Percentiles rank a stretch among this genome's conserved stretches.
phyloP scores from a whole-genome alignment of 805 yeast genomes.

The Hanseniaspora guilliermondii region DNA sequence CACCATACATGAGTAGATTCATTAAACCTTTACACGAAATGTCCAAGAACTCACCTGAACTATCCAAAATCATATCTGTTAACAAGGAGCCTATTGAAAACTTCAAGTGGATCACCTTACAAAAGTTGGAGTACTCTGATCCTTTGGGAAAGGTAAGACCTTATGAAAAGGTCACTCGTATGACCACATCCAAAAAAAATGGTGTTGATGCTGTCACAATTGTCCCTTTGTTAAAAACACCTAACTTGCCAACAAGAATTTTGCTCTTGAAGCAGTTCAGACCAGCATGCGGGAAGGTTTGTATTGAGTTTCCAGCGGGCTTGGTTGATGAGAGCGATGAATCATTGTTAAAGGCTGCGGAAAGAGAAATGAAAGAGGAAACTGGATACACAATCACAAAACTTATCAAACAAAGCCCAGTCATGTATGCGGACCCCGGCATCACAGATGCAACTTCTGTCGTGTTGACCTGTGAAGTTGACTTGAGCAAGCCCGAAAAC shows the following conservation, averaged over 20 bases:
- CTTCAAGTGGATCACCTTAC: constrained; percentile 57
- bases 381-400: constrained; percentile 73
- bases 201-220: constrained; percentile 82
- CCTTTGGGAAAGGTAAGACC: constrained; percentile 58
- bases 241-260: constrained; percentile 38
- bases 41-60: constrained; percentile 28
- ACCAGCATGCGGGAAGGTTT: constrained; percentile 80
- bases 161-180: constrained; percentile 86
- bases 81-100: constrained; percentile 28
- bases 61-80: constrained; percentile 25
- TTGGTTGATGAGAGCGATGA: constrained; percentile 74
- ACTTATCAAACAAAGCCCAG: constrained; percentile 35
- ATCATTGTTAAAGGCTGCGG: constrained; percentile 58
- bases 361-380: constrained; percentile 80
- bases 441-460: constrained; percentile 80
- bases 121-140: constrained; percentile 56
- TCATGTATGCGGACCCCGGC: constrained; percentile 68
- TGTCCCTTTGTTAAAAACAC: constrained; percentile 51
- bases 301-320: constrained; percentile 94
- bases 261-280: constrained; percentile 81
- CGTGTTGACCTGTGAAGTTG: constrained; percentile 67
- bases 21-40: background rate
- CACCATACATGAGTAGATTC: background rate
- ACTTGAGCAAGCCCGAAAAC: constrained; percentile 53
- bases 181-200: constrained; percentile 51